These are phyloP conservation scores for Yamagishiella unicocca DNA, from an alignment of 139 green algal genomes.

Conservation along the genomic window DNA sequence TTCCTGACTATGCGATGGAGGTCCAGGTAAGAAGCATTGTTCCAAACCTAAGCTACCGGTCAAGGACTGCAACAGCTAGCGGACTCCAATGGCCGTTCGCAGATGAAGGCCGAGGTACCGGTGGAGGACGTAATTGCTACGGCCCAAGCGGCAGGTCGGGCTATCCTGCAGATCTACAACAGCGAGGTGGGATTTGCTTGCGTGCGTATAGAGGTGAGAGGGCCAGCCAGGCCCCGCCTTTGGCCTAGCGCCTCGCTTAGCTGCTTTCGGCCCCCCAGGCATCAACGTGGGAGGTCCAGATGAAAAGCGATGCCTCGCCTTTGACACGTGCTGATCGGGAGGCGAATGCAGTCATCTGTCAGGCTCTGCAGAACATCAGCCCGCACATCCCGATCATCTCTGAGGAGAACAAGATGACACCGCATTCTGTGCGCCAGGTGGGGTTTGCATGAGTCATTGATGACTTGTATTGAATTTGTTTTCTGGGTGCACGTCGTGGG, in stretches of 20 bases:
- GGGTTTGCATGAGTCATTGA: not conserved
- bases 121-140: conserved; percentile 71
- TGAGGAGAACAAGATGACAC: conserved; percentile 83
- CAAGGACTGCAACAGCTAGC: not conserved
- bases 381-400: conserved; percentile 91
- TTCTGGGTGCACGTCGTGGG: not conserved
- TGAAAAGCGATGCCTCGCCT: conserved; percentile 83
- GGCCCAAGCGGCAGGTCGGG: conserved; percentile 75
- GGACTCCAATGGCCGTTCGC: not conserved
- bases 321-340: conserved; percentile 84
- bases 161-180: conserved; percentile 87
- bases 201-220: conserved; percentile 46
- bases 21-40: not conserved
- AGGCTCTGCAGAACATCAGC: conserved; percentile 58
- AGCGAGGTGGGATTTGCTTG: conserved; percentile 60
- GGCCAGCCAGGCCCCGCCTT: not conserved
- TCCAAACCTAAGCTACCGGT: not conserved
- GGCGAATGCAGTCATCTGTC: conserved; percentile 85
- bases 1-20: conserved; percentile 37
- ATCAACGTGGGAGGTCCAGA: conserved; percentile 73
- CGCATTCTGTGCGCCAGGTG: conserved; percentile 78
- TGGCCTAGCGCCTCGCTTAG: not conserved
- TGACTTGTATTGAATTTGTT: not conserved
- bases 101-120: conserved; percentile 44
- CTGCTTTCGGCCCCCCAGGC: not conserved